Evolutionary conservation across 441 rosid species (phyloP), one percentile per base, ranked within the genome.

Genomic region (Brassica balearica): DNA sequence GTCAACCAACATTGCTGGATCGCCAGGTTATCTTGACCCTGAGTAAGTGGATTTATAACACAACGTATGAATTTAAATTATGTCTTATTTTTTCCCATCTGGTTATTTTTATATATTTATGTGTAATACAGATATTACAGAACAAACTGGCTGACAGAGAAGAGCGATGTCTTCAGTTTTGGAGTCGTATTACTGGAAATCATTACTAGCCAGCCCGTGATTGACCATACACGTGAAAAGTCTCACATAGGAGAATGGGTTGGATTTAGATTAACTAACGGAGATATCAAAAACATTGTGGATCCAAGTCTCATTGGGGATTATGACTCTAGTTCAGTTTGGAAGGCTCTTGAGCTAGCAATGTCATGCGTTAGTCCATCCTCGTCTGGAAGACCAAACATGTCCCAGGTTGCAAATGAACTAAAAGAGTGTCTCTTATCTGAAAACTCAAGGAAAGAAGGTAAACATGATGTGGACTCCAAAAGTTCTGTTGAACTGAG

Each of bases 341-440:
- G 63, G 63, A 59, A 22, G 32, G 63, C 63, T 59, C 63, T 59
- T 59, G 63, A 59, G n/a, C 63, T 59, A 9, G 63, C 63, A 3
- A 59, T 59, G 32, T 59, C 32, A 10, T 22, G 63, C 14, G 63
- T 58, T 20, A 20, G 5, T 58, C 29, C 63, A 8, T 19, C 62
- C 12, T 58, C 63, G 27, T 19, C 27, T 19, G 62, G 62, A 19
- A 56, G 62, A 56, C 62, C 62, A 56, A 56, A 19, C 25, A 56
- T 56, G 62, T 19, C 62, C 0, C 62, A 20, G n/a, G 63, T 58
- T 58, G 63, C 63, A 3, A 56, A 19, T 56, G 62, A 56, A 19
- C 62, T 56, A 8, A 1, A 58, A 58, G 29, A 20, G 63, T 20
- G 63, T 58, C 29, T 58, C 5, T 58, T 20, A 8, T 58, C 63